A percentile compares a stretch with the other conserved stretches of the same genome.
Conservation (phyloP, 2,329 filamentous ascomycete genomes). For the Arthrobotrys pseudoclavata region DNA sequence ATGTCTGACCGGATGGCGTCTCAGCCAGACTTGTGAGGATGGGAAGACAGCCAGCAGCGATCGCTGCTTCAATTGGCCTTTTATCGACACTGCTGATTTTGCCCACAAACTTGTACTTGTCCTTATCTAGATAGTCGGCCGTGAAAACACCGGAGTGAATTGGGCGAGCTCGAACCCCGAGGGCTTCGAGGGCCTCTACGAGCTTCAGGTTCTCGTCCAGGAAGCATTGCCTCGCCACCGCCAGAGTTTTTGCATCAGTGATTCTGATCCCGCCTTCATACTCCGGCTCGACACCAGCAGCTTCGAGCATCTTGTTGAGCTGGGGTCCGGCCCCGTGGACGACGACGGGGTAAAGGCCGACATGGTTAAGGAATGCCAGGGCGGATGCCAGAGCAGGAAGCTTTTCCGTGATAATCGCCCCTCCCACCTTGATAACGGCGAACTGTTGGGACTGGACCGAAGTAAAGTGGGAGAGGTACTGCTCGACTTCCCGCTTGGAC, state of each 20-base stretch:
- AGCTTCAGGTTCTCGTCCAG: conserved; percentile 95
- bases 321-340: conserved; percentile 96
- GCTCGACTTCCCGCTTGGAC: conserved; percentile 94
- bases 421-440: conserved; percentile 97
- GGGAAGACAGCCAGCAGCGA: conserved; percentile 89
- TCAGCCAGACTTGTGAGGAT: conserved; percentile 97
- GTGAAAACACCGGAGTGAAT: conserved; percentile 91
- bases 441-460: conserved; percentile 97
- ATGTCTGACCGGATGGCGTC: conserved; percentile 87
- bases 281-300: conserved; percentile 91
- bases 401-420: conserved; percentile 94
- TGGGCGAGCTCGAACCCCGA: conserved; percentile 88
- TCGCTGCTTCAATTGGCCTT: conserved; percentile 88
- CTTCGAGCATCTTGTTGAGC: conserved; percentile 89
- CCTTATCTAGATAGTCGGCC: conserved; percentile 94
- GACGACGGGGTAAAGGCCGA: conserved; percentile 93
- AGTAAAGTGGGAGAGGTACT: conserved; percentile 97
- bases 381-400: conserved; percentile 90
- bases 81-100: conserved; percentile 96
- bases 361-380: conserved; percentile 91
- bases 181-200: conserved; percentile 87
- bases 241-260: conserved; percentile 94
- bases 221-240: conserved; percentile 91
- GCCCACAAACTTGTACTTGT: conserved; percentile 94
- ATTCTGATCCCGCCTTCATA: conserved; percentile 97